A percentile compares a stretch with the other conserved stretches of the same genome.
These are phyloP conservation scores for Tetrapisispora phaffii DNA, from an alignment of 805 yeast genomes.

Conservation along the genomic window DNA sequence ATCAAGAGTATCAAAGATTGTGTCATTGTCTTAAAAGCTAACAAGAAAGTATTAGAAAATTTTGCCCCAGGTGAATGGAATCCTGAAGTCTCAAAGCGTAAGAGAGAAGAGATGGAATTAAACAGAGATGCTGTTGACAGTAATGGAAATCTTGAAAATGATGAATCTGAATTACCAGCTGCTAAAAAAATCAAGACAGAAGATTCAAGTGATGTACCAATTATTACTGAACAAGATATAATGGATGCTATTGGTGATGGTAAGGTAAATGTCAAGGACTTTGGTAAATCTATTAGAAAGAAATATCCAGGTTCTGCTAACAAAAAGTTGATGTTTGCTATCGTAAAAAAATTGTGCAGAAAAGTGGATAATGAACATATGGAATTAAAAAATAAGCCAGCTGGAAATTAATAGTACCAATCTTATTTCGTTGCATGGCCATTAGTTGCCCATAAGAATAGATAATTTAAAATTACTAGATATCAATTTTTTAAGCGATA, in stretches of 20 bases:
- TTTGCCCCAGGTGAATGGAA: conserved; percentile 85
- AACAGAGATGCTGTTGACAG: background rate
- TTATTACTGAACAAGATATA: conserved; percentile 67
- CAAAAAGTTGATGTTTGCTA: conserved; percentile 24
- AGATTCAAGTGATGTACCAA: conserved; percentile 7
- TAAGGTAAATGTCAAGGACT: conserved; percentile 39
- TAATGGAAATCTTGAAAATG: background rate
- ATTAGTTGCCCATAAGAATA: background rate
- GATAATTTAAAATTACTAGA: too few species aligned
- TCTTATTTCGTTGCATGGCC: background rate
- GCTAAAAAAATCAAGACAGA: conserved; percentile 35
- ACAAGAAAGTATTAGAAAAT: conserved; percentile 45
- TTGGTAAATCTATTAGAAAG: conserved; percentile 50
- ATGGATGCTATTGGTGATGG: conserved; percentile 43
- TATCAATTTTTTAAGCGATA: background rate
- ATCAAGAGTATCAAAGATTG: conserved; percentile 44
- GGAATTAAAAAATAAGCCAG: conserved; percentile 19
- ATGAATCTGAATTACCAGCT: conserved; percentile 1
- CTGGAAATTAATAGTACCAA: background rate
- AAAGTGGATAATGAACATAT: conserved; percentile 25
- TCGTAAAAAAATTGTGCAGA: conserved; percentile 25
- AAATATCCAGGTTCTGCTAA: conserved; percentile 33
- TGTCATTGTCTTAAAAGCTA: conserved; percentile 53
- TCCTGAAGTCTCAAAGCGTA: conserved; percentile 38
- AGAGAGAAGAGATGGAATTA: conserved; percentile 16